Percentiles rank a stretch among this genome's conserved stretches.
Evolutionary conservation across 176 grass and related monocot species (phyloP).

Genomic region (Paspalum notatum): DNA sequence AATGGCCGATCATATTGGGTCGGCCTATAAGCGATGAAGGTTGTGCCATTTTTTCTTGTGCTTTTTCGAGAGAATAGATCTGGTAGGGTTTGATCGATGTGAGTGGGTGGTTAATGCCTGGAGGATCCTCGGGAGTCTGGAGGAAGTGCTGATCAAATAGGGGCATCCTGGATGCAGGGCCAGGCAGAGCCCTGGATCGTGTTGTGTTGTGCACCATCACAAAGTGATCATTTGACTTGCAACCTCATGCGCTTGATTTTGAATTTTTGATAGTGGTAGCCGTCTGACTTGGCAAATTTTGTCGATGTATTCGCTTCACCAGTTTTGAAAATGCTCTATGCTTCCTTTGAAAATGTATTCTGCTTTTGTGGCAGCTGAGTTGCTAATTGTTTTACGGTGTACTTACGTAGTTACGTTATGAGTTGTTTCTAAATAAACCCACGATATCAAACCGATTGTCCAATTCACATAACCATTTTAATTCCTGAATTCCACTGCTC

Average conservation of each 20-base stretch:
- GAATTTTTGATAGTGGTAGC: not conserved
- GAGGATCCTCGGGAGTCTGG: not conserved
- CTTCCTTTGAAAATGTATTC: too few relatives aligned
- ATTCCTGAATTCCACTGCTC: too few relatives aligned
- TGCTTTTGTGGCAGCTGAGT: too few relatives aligned
- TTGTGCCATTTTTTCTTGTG: not conserved
- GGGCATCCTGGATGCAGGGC: not conserved
- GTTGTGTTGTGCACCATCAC: not conserved
- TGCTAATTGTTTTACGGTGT: not conserved
- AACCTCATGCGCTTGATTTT: not conserved
- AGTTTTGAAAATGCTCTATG: not conserved
- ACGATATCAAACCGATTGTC: not conserved
- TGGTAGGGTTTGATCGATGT: not conserved
- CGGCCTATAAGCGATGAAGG: slow-evolving; percentile 56
- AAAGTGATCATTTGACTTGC: not conserved
- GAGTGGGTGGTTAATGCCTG: not conserved
- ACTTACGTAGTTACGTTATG: too few relatives aligned
- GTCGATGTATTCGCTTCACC: not conserved
- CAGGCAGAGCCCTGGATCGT: not conserved
- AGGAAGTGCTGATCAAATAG: slow-evolving; percentile 27
- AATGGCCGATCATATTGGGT: slow-evolving; percentile 95
- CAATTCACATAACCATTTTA: not conserved
- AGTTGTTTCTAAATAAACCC: not conserved
- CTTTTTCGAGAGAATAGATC: not conserved
- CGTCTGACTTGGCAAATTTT: not conserved